These are phyloP conservation scores for Haematococcus lacustris DNA, from an alignment of 139 green algal species.

Conservation along the genomic window DNA sequence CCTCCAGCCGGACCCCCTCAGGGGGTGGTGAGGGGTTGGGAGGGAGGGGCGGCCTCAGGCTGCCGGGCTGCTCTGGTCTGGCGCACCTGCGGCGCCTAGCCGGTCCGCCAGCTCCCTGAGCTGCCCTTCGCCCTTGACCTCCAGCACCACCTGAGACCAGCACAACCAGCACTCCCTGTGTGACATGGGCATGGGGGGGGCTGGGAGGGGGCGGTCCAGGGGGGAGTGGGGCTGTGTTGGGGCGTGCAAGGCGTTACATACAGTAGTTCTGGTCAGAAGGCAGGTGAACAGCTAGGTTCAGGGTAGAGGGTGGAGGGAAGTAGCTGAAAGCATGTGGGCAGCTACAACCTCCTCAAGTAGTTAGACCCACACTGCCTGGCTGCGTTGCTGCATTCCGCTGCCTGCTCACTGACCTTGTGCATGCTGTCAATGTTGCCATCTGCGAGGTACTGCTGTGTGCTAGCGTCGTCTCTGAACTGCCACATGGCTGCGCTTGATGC, in stretches of 20 bases:
- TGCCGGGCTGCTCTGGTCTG: too few species aligned
- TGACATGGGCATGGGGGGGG: not conserved
- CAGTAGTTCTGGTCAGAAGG: not conserved
- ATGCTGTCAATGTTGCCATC: slow-evolving; percentile 1
- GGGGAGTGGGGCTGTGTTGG: not conserved
- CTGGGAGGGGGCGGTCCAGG: not conserved
- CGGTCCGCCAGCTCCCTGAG: not conserved
- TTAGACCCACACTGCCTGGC: not conserved
- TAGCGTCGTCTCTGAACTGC: not conserved
- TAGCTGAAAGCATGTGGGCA: not conserved
- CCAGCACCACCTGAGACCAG: not conserved
- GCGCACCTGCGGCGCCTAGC: not conserved
- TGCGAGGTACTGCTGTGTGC: not conserved
- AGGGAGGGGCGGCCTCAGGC: too few species aligned
- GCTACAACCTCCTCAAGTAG: not conserved
- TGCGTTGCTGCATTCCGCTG: not conserved
- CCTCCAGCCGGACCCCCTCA: too few species aligned
- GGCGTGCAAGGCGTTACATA: not conserved
- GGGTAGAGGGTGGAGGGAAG: not conserved
- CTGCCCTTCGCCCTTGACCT: not conserved
- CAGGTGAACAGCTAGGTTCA: not conserved
- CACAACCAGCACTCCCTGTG: not conserved
- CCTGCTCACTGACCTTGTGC: not conserved
- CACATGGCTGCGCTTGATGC: slow-evolving; percentile 1
- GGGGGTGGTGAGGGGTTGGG: too few species aligned